Percentiles rank a stretch among this genome's conserved stretches.
These are phyloP conservation scores for Acanthamoeba healyi DNA, from an alignment of 208 protist genomes.

Conservation along the genomic window DNA sequence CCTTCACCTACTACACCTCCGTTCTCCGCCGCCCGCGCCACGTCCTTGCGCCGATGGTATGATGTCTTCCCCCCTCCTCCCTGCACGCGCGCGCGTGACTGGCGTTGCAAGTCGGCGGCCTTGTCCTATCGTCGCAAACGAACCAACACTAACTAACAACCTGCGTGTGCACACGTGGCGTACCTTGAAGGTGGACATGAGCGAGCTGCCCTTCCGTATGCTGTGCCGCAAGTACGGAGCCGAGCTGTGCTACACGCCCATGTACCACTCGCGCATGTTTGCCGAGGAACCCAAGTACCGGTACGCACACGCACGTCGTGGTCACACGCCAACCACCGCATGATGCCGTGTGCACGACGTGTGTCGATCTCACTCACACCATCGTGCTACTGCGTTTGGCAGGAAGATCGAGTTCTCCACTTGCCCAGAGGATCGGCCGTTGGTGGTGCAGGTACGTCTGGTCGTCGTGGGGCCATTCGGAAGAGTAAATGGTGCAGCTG, in stretches of 20 bases:
- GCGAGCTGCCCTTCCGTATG: slow-evolving; percentile 85
- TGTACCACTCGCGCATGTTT: slow-evolving; percentile 80
- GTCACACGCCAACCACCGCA: too few species aligned
- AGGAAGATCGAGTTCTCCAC: slow-evolving; percentile 76
- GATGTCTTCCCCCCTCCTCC: not conserved
- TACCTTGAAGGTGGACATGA: slow-evolving; percentile 86
- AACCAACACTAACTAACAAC: too few species aligned
- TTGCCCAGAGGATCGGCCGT: slow-evolving; percentile 86
- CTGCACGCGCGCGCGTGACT: not conserved
- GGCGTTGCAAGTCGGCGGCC: too few species aligned
- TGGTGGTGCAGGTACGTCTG: slow-evolving; percentile 87
- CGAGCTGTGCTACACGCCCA: slow-evolving; percentile 85
- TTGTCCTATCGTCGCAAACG: too few species aligned
- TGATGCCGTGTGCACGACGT: not conserved
- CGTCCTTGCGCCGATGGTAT: slow-evolving; percentile 20
- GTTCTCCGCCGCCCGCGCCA: not conserved
- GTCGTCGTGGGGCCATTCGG: too few species aligned
- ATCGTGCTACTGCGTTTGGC: not conserved
- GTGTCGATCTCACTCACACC: not conserved
- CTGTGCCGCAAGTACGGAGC: slow-evolving; percentile 82
- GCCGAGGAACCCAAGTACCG: slow-evolving; percentile 7
- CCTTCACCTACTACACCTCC: not conserved
- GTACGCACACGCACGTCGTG: not conserved
- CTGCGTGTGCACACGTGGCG: too few species aligned
- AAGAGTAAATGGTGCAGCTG: too few species aligned